These are phyloP conservation scores for Diversispora epigaea DNA, from an alignment of 192 early-diverging fungal species.

Conservation along the genomic window DNA sequence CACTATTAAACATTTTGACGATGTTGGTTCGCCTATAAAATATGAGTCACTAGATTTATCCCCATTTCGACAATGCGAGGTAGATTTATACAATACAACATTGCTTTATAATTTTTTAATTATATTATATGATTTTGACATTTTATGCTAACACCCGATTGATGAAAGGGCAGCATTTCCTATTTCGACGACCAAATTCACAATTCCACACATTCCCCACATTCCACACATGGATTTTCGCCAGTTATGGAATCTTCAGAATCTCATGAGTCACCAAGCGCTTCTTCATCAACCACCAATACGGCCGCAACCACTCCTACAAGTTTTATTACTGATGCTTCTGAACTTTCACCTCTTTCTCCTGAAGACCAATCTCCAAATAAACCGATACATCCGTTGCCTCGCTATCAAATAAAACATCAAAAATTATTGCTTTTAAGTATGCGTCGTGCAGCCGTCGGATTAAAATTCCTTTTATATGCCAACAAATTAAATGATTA, in stretches of 20 bases:
- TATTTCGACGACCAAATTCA: constrained; percentile 31
- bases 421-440: constrained; percentile 17
- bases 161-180: constrained; percentile 24
- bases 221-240: background rate
- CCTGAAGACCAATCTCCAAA: background rate
- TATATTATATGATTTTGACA: background rate
- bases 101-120: background rate
- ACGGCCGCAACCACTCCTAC: background rate
- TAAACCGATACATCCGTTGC: constrained; percentile 2
- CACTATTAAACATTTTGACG: constrained; percentile 34
- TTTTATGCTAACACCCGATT: background rate
- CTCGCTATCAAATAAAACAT: constrained; percentile 11
- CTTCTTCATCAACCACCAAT: constrained; percentile 5
- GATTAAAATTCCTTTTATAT: constrained; percentile 30
- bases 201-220: background rate
- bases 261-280: constrained; percentile 3
- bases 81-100: background rate
- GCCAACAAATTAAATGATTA: constrained; percentile 33
- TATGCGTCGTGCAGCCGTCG: constrained; percentile 31
- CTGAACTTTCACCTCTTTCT: constrained; percentile 1
- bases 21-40: constrained; percentile 16
- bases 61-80: constrained; percentile 22
- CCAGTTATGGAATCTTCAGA: background rate
- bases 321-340: background rate
- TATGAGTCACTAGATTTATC: constrained; percentile 33